Evolutionary conservation across 23 red algal genomes (phyloP).

Genomic region (Chondrus crispus): DNA sequence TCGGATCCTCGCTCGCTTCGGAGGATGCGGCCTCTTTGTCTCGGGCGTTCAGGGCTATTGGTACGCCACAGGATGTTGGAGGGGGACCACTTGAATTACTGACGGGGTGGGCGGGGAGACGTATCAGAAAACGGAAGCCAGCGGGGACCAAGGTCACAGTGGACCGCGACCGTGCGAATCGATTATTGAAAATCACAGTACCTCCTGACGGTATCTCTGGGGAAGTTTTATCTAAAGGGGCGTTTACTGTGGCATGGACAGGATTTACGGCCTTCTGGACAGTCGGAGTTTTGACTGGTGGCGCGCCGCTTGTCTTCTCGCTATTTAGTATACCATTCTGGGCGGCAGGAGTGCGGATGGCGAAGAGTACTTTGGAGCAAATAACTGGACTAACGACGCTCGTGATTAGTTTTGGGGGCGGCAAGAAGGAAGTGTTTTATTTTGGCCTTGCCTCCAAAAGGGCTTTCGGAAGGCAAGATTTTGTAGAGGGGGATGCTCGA

Average conservation of each 20-base stretch:
- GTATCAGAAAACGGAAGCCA: slow-evolving; percentile 30
- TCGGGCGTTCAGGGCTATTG: slow-evolving; percentile 11
- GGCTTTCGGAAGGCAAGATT: slow-evolving; percentile 6
- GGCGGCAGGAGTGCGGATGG: slow-evolving; percentile 54
- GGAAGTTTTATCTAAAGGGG: slow-evolving; percentile 35
- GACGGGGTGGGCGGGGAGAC: not conserved
- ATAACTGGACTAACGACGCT: slow-evolving; percentile 21
- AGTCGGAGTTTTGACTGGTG: slow-evolving; percentile 49
- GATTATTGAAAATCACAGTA: slow-evolving; percentile 28
- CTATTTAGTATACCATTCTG: slow-evolving; percentile 80
- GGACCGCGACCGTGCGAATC: slow-evolving; percentile 36
- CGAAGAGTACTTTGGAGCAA: slow-evolving; percentile 22
- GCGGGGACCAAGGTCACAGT: slow-evolving; percentile 17
- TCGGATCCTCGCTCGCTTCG: not conserved
- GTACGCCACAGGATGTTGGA: not conserved
- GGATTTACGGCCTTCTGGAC: slow-evolving; percentile 58
- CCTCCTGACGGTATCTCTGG: slow-evolving; percentile 35
- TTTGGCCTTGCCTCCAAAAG: slow-evolving; percentile 16
- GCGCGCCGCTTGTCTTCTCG: slow-evolving; percentile 35
- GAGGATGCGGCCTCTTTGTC: slow-evolving; percentile 27
- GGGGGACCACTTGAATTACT: not conserved
- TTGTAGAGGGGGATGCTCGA: slow-evolving; percentile 44
- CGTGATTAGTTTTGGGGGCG: slow-evolving; percentile 40
- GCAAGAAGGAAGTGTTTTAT: slow-evolving; percentile 39
- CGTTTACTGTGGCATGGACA: slow-evolving; percentile 57